Evolutionary conservation across 805 yeast species (phyloP).

Genomic region (Tetrapisispora phaffii): DNA sequence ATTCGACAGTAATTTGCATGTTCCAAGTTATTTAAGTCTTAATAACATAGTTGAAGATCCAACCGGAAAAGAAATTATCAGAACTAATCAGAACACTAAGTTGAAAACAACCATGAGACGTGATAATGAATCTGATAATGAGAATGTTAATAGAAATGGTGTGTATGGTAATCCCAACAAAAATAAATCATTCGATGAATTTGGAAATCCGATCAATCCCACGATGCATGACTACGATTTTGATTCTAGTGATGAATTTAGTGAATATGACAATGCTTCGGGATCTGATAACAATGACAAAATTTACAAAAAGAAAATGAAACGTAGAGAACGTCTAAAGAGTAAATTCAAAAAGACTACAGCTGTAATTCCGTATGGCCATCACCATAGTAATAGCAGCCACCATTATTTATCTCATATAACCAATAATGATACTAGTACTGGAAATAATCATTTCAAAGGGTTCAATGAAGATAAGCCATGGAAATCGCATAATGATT

Average conservation of each 20-base stretch:
- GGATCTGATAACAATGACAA: conserved; percentile 1
- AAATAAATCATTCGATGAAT: not conserved
- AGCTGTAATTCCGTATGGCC: conserved; percentile 9
- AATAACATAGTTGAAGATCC: conserved; percentile 1
- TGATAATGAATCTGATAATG: conserved; percentile 2
- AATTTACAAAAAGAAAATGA: conserved; percentile 4
- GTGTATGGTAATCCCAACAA: not conserved
- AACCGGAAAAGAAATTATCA: conserved; percentile 2
- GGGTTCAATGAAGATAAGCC: conserved; percentile 82
- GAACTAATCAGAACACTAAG: conserved; percentile 4
- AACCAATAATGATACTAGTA: not conserved
- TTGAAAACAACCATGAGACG: conserved; percentile 25
- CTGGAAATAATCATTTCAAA: not conserved
- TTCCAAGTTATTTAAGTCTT: not conserved
- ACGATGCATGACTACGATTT: not conserved
- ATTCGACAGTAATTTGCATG: not conserved
- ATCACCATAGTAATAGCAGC: conserved; percentile 3
- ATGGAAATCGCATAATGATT: conserved; percentile 52
- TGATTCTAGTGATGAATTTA: not conserved
- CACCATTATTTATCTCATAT: conserved; percentile 5
- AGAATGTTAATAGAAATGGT: not conserved
- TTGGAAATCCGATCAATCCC: not conserved
- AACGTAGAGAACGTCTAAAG: conserved; percentile 8
- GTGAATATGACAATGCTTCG: not conserved
- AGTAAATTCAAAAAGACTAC: conserved; percentile 12